These are phyloP conservation scores for Parascedosporium putredinis DNA, from an alignment of 2,329 filamentous ascomycete genomes.

Conservation along the genomic window DNA sequence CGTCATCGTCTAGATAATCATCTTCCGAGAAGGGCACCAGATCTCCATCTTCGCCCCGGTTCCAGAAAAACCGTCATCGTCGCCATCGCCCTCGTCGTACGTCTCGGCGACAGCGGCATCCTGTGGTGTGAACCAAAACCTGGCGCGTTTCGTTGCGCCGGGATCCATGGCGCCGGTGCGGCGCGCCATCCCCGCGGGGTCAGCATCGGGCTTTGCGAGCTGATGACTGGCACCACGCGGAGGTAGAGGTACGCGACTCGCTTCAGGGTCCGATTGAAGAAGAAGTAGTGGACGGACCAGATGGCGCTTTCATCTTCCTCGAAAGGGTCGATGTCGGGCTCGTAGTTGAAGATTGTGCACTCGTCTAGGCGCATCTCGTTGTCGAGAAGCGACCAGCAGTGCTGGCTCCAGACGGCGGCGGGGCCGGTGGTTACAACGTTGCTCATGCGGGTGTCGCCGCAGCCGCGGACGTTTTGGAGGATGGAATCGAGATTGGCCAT, in stretches of 20 bases:
- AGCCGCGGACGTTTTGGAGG: constrained; percentile 72
- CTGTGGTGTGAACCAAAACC: constrained; percentile 75
- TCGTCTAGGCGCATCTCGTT: constrained; percentile 88
- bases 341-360: constrained; percentile 83
- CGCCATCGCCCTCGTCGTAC: constrained; percentile 34
- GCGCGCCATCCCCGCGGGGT: constrained; percentile 15
- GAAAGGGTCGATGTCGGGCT: constrained; percentile 81
- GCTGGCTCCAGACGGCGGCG: constrained; percentile 67
- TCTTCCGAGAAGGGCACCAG: constrained; percentile 43
- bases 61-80: constrained; percentile 44
- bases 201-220: constrained; percentile 45
- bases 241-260: constrained; percentile 91
- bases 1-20: constrained; percentile 35
- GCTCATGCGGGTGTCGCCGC: constrained; percentile 24
- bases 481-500: constrained; percentile 85
- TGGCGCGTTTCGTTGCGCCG: constrained; percentile 55
- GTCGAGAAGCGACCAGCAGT: constrained; percentile 87
- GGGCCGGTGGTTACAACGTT: constrained; percentile 27
- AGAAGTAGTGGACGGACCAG: constrained; percentile 94
- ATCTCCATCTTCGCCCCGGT: constrained; percentile 47
- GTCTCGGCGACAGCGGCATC: constrained; percentile 36
- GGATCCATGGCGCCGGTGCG: background rate
- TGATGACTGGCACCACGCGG: constrained; percentile 73
- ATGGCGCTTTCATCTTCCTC: constrained; percentile 87
- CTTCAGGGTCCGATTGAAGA: constrained; percentile 89